Base-by-base conservation (phyloP, 208 protist species). In the Trypanosoma cruzi region DNA sequence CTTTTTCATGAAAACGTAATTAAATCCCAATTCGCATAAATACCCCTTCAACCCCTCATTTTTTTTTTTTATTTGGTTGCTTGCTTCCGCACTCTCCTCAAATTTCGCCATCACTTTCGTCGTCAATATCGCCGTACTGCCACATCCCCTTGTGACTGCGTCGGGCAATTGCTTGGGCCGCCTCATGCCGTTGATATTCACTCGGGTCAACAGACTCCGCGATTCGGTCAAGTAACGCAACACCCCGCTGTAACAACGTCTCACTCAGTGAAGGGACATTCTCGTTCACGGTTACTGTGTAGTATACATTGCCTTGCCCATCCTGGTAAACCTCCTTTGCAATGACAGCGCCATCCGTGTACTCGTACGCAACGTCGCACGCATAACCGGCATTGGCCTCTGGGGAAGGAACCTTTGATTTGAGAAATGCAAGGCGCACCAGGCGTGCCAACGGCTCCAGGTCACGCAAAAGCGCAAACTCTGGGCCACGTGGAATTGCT, bases 71-170 rank as follows among this genome's bases (percentile, higher is more conserved):
- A 24, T 65, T 65, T 55, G 31, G 2, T 52, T 26, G 13, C 24
- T 53, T 62, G 29, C 62, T n/a, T 57, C 69, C 65, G 57, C 70
- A 7, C 29, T 58, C 48, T 61, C 32, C 18, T 54, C 73, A 63
- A 24, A 64, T 56, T 16, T 87, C 79, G 22, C 84, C 79, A 34
- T 86, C 79, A 44, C 89, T 86, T 46, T 78, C 81, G 26, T 90
- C 83, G 46, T 89, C 84, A 56, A 93, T 80, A 40, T 96, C 91
- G 36, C 91, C 91, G 80, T 93, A 96, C 65, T 88, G 80, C 89
- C 91, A 96, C 24, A 94, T 68, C 18, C 79, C 83, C 64, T 89
- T 90, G 80, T 93, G 91, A 2, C 77, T 81, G 49, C 84, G 88
- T n/a, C 88, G 88, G 0, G 91, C 91, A 36, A 94, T 86, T 52